Evolutionary conservation across 2,329 filamentous ascomycete genomes (phyloP), one percentile per base, ranked within the genome.

Genomic region (Venturia pyrina): DNA sequence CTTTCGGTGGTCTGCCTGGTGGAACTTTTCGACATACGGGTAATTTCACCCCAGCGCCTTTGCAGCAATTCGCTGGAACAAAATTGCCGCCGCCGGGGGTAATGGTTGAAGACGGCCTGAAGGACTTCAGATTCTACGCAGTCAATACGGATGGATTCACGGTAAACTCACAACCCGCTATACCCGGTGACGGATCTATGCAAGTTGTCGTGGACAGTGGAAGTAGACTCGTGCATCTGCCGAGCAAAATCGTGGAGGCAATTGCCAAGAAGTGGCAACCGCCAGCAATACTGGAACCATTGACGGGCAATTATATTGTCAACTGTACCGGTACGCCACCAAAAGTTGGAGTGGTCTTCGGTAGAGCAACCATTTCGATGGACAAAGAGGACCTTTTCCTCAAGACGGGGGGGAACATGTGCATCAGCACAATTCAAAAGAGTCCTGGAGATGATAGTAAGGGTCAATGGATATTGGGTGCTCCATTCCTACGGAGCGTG

Each of bases 401-500:
- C n/a, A 32, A 41, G 15, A 6, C 15, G 1, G 11, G 13, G 1
- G 34, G 46, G 1, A 17, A 19, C 7, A 21, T 61, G 11, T 61
- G 59, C 34, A 41, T 34, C n/a, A 46, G 59, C 24, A 62, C 59
- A 15, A 32, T 62, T 19, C 24, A n/a, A 24, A 19, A 28, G 3
- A 17, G 10, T 13, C 19, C 11, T 11, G 43, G 59, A 2, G n/a
- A 11, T 5, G 63, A 41, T 1, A n/a, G 21, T 6, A 34, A 37
- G 28, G 79, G 80, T 7, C 11, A 28, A 21, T 41, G n/a, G 37
- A 79, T 83, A 32, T 70, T 84, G 37, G 82, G 82, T 0, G 78
- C 80, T 41, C 77, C 77, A 6, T 85, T 83, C 66, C 71, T 85
- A 66, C 78, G 82, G 70, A 84, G 81, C 65, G 79, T 81, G 1